Base-by-base conservation (phyloP, 2,329 filamentous ascomycete species). In the Neopestalotiopsis sp. region DNA sequence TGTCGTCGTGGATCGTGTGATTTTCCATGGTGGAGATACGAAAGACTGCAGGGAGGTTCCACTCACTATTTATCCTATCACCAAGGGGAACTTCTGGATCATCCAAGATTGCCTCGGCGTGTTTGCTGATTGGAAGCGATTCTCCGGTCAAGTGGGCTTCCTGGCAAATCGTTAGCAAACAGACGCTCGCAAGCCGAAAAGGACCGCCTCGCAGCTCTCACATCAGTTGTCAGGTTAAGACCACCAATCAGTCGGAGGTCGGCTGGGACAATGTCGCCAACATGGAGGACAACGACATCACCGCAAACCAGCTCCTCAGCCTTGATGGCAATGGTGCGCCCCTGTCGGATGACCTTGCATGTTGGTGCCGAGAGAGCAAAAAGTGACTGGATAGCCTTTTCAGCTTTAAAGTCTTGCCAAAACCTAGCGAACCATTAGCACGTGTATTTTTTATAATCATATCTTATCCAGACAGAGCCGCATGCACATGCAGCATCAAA, bases 71-170 rank as follows among this genome's bases (percentile, higher is more conserved):
- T 74, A 87, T 84, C 28, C 91, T 88, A 77, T 94, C 92, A 67
- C 91, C 91, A 69, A 91, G 87, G 24, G 90, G 86, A 69, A 91
- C 85, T 45, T 87, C 83, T 52, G 78, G 75, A 69, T 86, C 83
- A 57, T 84, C 81, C 65, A 91, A 84, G 61, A 89, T 80, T 59
- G 80, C 83, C 45, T 89, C 84, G n/a, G 88, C 82, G 74, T 88
- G 84, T 81, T 94, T 91, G 83, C 84, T 88, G 67, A 92, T 90
- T 69, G 91, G 89, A 6, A 92, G 79, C 45, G 91, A 92, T 81
- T 94, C 92, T 71, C 92, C 92, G 14, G 92, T 94, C 52, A 94
- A 86, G 69, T 92, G 85, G 13, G 91, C 90, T 79, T 94, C 91
- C 59, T 62, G 32, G 17, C 32, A 38, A 40, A 38, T 59, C 2